These are phyloP conservation scores for Piper betle DNA, from an alignment of 164 flowering plant genomes.

Conservation along the genomic window DNA sequence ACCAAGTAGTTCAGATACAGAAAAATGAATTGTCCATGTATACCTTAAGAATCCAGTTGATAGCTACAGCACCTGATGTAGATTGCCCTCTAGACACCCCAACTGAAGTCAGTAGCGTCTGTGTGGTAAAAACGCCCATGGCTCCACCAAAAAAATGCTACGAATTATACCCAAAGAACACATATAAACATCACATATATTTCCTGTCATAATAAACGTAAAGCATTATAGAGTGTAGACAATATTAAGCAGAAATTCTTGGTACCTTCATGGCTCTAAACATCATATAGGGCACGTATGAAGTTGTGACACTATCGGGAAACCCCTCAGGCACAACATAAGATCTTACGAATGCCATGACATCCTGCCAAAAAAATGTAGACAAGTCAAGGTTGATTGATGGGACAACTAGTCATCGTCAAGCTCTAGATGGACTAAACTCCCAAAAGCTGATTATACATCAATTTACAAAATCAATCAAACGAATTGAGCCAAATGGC, in stretches of 20 bases:
- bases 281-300: constrained; percentile 94
- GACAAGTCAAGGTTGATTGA: not conserved
- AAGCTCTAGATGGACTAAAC: not conserved
- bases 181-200: too few species aligned
- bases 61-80: constrained; percentile 85
- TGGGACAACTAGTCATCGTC: not conserved
- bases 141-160: constrained; percentile 99
- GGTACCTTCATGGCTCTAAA: constrained; percentile 96
- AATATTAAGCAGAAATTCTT: not conserved
- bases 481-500: too few species aligned
- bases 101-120: constrained; percentile 72
- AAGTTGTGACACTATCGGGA: constrained; percentile 78
- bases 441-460: not conserved
- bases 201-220: not conserved
- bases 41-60: constrained; percentile 99
- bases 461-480: too few species aligned
- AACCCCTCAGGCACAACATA: constrained; percentile 98
- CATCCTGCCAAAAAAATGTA: constrained; percentile 38
- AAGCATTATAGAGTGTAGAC: too few species aligned
- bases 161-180: constrained; percentile 1
- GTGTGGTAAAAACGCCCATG: constrained; percentile 97
- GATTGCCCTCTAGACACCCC: constrained; percentile 60
- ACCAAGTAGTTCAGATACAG: not conserved
- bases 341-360: constrained; percentile 74
- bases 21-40: not conserved